Evolutionary conservation across 2,329 filamentous ascomycete species (phyloP), one percentile per base, ranked within the genome.

Genomic region (Pseudocercospora ulei): DNA sequence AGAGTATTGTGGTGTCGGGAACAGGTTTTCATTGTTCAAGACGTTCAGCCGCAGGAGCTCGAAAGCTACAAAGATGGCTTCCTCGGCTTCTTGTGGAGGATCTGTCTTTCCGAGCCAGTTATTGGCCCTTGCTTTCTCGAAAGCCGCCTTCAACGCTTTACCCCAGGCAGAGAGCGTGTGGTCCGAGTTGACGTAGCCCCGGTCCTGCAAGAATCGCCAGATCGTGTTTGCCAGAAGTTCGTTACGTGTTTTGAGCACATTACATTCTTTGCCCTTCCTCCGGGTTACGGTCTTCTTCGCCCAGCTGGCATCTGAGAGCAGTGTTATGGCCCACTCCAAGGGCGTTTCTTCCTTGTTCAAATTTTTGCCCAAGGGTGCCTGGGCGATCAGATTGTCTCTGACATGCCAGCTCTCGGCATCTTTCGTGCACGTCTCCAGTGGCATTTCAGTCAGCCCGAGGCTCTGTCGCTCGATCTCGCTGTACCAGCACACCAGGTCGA

Each of bases 91-190:
- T 6, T 43, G 54, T 24, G 65, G 63, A 38, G 58, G 42, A 59
- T 28, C 74, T 71, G 47, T 76, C 65, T 13, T 87, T 63, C 5
- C 71, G 65, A 40, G 77, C 67, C 16, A 47, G 2, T 44, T 43
- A 19, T 52, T 50, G 4, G 42, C 40, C 12, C 38, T 41, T 6
- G 50, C 55, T 9, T 47, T 47, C 8, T 56, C 44, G 25, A 60
- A 53, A 2, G 58, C 78, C 18, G 75, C 73, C 18, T 78, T 76
- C 24, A 96, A 68, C 12, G 83, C 83, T 52, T 78, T 76, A 9
- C 88, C 90, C 85, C 86, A 94, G 5, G 68, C 64, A 5, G 87
- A 94, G 44, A 95, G 70, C 43, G 78, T 75, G 61, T 96, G 88
- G 43, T 74, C 71, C 35, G 78, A 71, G 51, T 90, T 76, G 30